phyloP scores from a whole-genome alignment of 768 basidiomycete genomes.

The Hypholoma fasciculare region DNA sequence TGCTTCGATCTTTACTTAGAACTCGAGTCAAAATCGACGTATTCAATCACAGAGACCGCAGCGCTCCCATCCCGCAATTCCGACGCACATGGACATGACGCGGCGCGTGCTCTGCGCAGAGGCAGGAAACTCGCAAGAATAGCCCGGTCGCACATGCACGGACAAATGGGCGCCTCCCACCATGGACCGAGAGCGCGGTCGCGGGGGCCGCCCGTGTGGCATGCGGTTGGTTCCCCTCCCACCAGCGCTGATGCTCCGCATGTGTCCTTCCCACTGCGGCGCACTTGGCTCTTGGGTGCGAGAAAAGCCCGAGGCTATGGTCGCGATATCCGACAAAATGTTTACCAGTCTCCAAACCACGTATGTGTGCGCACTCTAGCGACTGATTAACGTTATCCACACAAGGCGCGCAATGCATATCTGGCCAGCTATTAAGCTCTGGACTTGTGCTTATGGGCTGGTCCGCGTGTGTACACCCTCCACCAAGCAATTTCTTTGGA shows the following conservation, averaged over 20 bases:
- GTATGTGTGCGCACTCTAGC: too few species aligned
- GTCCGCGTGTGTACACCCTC: neutral
- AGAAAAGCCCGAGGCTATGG: conserved; percentile 5
- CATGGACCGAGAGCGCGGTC: neutral
- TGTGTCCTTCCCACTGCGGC: conserved; percentile 15
- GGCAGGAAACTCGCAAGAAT: neutral
- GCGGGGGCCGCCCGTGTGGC: neutral
- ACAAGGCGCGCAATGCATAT: neutral
- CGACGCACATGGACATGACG: conserved; percentile 1
- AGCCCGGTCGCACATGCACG: conserved; percentile 1
- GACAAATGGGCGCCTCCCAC: neutral
- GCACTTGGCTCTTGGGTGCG: conserved; percentile 4
- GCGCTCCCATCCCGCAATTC: neutral
- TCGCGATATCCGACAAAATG: too few species aligned
- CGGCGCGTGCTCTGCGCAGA: neutral
- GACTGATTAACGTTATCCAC: neutral
- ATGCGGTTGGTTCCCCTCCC: conserved; percentile 9
- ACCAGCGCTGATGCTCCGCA: conserved; percentile 9
- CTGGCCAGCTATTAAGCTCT: neutral
- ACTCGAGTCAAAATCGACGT: conserved; percentile 7
- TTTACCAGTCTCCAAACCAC: too few species aligned
- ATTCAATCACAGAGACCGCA: conserved; percentile 1
- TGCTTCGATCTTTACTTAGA: conserved; percentile 9
- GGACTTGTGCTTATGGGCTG: neutral
- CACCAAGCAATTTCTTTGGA: neutral